Base-by-base conservation (phyloP, 352 stramenopile genomes). In the Phytophthora pinifolia region DNA sequence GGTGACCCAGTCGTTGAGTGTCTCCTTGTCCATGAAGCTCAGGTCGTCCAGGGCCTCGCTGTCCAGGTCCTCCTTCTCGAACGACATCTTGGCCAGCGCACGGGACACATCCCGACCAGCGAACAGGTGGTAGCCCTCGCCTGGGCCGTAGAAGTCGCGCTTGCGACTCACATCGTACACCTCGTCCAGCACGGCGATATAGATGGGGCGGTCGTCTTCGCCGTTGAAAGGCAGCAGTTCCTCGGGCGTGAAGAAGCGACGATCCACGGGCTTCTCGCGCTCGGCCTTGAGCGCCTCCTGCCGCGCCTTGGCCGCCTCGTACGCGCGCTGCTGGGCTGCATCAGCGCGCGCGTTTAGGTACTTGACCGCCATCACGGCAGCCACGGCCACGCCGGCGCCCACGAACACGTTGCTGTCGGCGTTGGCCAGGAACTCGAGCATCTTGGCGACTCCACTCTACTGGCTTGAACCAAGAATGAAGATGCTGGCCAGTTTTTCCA, bases 131-230 rank as follows among this genome's bases (percentile, higher is more conserved):
- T 99, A 99, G n/a, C 84, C 83, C 36, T 92, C 95, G n/a, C 81
- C 92, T 0, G 94, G 94, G 13, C 96, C 96, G 65, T 99, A 99
- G 70, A 98, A 98, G 61, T 98, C 88, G 25, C 83, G 70, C 64
- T 95, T 97, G 52, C 81, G 76, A 46, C 85, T 97, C 56, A 98
- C 95, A 70, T 99, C 96, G 79, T 98, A 99, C 2, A 99, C 92
- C 41, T 96, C 92, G 31, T 97, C 94, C 60, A 94, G 76, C n/a
- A 99, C 58, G 13, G 83, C 92, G 29, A 99, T 89, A 71, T 99
- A 99, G 35, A 99, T 96, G 14, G 92, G 89, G 53, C 96, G 96
- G 35, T 76, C 74, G 63, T 94, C 75, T 39, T 90, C 86, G 15
- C 94, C 96, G 65, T 98, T 94, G 71, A 98, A 99, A 17, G 84